Base-by-base conservation (phyloP, 768 basidiomycete species). In the Boletus sp. region DNA sequence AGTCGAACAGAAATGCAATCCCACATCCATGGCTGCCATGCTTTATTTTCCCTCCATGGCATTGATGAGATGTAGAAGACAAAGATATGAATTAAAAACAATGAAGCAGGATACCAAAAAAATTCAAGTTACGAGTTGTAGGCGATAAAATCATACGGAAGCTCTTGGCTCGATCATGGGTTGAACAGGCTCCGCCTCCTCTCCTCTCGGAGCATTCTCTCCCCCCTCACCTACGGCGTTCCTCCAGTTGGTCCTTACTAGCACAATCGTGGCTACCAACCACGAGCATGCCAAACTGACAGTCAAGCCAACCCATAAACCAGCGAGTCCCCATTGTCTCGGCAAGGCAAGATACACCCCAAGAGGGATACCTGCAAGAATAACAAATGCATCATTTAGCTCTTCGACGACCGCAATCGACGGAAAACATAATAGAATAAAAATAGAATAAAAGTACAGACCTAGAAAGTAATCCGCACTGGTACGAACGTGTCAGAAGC, bases 301-400 rank as follows among this genome's bases (percentile, higher is more conserved):
- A 32, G 47, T 59, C 51, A 67, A 57, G 9, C 64, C 62, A 23
- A 47, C 37, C 67, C 64, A 67, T 17, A 69, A 19, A 7, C 67
- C 66, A 41, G 51, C 52, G 13, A 69, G 67, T 10, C 62, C 67
- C 67, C 67, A 60, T 21, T 53, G 40, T 34, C 39, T 47, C 19
- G 21, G 5, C 11, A 67, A 57, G 15, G 65, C 47, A 5, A 67
- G 58, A 53, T 64, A 69, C 19, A 62, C 40, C 7, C 66, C 65
- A n/a, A 69, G 58, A 27, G 63, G 67, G 9, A 69, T 57, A 30
- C 67, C 88, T 68, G 53, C 45, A 38, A 7, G 19, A 38, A 32
- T 10, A 34, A 34, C 19, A 2, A 19, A 15, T 7, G 7, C 1
- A 35, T 43, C 51, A 50, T 27, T 42, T 11, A 52, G 40, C 10